Conservation (phyloP, 2,329 filamentous ascomycete species). For the Fulvia fulva region DNA sequence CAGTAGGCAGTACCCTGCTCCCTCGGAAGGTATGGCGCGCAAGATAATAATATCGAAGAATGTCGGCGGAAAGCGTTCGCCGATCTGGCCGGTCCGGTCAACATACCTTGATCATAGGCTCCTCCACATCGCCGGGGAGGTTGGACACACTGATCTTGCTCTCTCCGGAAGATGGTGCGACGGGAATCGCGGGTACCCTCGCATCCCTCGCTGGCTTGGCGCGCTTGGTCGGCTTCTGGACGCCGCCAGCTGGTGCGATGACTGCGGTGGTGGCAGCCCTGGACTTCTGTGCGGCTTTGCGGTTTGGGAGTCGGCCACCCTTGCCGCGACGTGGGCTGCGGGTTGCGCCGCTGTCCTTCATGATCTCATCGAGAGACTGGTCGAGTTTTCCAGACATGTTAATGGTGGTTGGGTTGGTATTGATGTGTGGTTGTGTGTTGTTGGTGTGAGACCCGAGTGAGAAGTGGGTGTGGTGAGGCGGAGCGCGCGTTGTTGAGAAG, state of each 20-base stretch:
- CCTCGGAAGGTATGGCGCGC: constrained; percentile 10
- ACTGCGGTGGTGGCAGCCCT: constrained; percentile 38
- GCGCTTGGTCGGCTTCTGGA: constrained; percentile 67
- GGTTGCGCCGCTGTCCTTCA: constrained; percentile 65
- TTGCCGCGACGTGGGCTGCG: constrained; percentile 43
- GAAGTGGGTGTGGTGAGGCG: not conserved
- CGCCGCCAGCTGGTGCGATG: constrained; percentile 73
- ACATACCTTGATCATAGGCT: constrained; percentile 99
- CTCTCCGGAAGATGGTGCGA: constrained; percentile 57
- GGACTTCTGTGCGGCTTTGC: constrained; percentile 49
- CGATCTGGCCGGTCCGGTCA: constrained; percentile 62
- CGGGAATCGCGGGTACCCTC: constrained; percentile 61
- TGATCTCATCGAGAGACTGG: constrained; percentile 95
- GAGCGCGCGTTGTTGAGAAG: not conserved
- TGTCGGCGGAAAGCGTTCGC: constrained; percentile 30
- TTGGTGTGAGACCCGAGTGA: not conserved
- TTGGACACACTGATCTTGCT: constrained; percentile 99
- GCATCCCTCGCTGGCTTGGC: constrained; percentile 50
- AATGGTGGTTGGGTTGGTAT: constrained; percentile 19
- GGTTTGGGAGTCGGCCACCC: constrained; percentile 42
- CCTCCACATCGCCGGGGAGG: constrained; percentile 95
- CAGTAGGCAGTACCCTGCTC: constrained; percentile 9
- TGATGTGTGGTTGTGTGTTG: constrained; percentile 2
- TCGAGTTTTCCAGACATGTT: constrained; percentile 94
- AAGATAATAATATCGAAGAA: constrained; percentile 25